phyloP scores from a whole-genome alignment of 2,329 filamentous ascomycete genomes.

The Penicillium sclerotigenum region DNA sequence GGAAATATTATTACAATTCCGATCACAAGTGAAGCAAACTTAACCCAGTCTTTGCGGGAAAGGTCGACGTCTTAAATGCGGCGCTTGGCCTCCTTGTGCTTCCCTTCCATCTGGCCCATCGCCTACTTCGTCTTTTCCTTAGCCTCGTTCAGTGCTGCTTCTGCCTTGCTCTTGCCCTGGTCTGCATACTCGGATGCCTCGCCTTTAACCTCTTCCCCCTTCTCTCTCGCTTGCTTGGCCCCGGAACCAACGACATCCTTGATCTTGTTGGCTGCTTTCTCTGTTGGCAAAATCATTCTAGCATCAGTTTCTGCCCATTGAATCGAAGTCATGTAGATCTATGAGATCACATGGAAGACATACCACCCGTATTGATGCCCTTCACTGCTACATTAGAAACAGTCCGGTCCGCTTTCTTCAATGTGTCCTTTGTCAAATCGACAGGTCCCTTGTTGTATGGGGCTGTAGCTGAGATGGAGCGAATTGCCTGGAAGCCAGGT shows the following conservation, averaged over 20 bases:
- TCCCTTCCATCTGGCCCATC: slow-evolving; percentile 27
- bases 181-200: slow-evolving; percentile 29
- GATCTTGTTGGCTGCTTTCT: slow-evolving; percentile 49
- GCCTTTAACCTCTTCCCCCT: slow-evolving; percentile 34
- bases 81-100: slow-evolving; percentile 26
- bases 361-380: slow-evolving; percentile 63
- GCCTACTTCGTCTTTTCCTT: slow-evolving; percentile 28
- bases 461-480: slow-evolving; percentile 53
- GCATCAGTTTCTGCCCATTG: not conserved
- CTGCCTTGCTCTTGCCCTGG: slow-evolving; percentile 36
- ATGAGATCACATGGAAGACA: slow-evolving; percentile 25
- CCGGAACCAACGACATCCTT: slow-evolving; percentile 44
- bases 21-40: slow-evolving; percentile 2
- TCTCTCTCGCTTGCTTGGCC: slow-evolving; percentile 47
- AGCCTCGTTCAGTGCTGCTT: slow-evolving; percentile 28
- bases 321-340: not conserved
- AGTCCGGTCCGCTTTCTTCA: slow-evolving; percentile 56
- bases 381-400: slow-evolving; percentile 57
- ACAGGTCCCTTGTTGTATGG: slow-evolving; percentile 50
- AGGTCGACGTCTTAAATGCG: not conserved
- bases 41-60: not conserved
- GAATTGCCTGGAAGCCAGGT: slow-evolving; percentile 18
- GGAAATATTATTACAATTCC: slow-evolving; percentile 4
- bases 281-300: slow-evolving; percentile 34
- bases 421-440: slow-evolving; percentile 56